Base-by-base conservation (phyloP, 345 rosid species). In the Acer saccharum region DNA sequence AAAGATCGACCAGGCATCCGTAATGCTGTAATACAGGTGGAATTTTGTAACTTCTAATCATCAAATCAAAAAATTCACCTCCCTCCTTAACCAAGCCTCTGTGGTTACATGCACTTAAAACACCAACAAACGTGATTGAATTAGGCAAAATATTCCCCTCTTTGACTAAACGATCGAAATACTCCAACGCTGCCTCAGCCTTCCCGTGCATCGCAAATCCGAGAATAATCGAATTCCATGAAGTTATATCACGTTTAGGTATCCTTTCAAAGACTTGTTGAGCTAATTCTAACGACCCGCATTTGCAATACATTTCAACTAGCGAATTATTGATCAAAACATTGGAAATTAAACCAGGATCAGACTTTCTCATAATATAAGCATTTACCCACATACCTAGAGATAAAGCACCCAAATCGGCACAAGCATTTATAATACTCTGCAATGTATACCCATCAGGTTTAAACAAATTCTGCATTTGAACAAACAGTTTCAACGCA, bases 221-320 rank as follows among this genome's bases (percentile, higher is more conserved):
- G 4, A 90, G 84, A 81, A 94, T 90, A 83, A 93, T 89, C 1
- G 86, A 84, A 70, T 94, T 94, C 97, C 97, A 94, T 23, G 97
- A 89, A 74, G 90, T 88, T 65, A 93, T 68, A 74, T 89, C 87
- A 8, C 84, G 92, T 46, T 83, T 84, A 10, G 41, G 76, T 97
- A 93, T 90, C 83, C 86, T 79, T 39, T 85, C 79, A 58, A 94
- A 94, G 50, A 90, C 90, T 61, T 93, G 91, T 71, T 79, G 52
- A 32, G 95, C 97, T 41, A 90, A 75, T 70, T 80, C 86, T 21
- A 91, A 69, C 0, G 90, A 83, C 21, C 97, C 97, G 21, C 97
- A 90, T 84, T 90, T 94, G 83, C 93, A 84, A 69, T 94, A 94
- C 97, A 94, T 93, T 65, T 94, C 95, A 35, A 91, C 78, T 83